These are phyloP conservation scores for Claviceps digitariae DNA, from an alignment of 2,329 filamentous ascomycete genomes.

Conservation along the genomic window DNA sequence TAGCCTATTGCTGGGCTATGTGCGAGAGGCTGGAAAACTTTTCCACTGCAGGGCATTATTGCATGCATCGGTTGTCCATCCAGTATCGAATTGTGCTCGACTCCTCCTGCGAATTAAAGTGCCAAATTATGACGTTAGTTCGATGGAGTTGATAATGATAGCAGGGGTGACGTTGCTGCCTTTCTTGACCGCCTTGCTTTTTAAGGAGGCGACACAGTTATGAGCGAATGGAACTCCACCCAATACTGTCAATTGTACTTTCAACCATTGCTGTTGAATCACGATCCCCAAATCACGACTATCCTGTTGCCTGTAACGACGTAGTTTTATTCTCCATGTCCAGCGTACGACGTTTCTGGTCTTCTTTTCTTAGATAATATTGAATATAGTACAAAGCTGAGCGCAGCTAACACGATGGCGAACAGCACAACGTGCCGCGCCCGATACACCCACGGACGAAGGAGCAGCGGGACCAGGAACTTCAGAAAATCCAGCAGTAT, in stretches of 20 bases:
- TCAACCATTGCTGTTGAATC: neutral
- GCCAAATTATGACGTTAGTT: too few species aligned
- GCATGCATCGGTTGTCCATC: too few species aligned
- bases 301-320: neutral
- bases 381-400: neutral
- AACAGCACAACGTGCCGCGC: slow-evolving; percentile 54
- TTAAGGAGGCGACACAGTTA: too few species aligned
- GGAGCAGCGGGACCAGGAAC: slow-evolving; percentile 53
- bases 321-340: neutral
- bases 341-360: neutral
- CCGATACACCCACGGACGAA: slow-evolving; percentile 44
- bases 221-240: neutral
- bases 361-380: neutral
- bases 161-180: too few species aligned
- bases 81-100: too few species aligned
- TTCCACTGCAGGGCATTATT: too few species aligned
- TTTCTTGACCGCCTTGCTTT: too few species aligned
- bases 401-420: neutral
- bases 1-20: too few species aligned
- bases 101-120: too few species aligned
- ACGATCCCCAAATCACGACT: neutral
- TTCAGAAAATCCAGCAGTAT: slow-evolving; percentile 59
- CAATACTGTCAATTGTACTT: neutral
- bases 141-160: too few species aligned
- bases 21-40: too few species aligned